Base-by-base conservation (phyloP, 1,139 yeast species). In the Zygosaccharomyces sapae region DNA sequence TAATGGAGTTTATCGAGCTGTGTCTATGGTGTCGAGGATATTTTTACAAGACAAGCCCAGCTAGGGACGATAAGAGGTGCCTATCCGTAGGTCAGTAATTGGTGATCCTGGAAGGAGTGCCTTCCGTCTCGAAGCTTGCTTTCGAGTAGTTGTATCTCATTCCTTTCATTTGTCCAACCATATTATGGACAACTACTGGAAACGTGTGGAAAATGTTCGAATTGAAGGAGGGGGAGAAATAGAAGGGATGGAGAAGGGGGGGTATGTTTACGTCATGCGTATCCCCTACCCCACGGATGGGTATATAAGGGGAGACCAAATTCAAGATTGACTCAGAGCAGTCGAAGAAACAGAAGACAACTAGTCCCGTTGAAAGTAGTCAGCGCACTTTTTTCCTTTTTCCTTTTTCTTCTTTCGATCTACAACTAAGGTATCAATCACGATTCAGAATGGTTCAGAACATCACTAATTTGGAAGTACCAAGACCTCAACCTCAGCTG, bases 401-500 rank as follows among this genome's bases (percentile, higher is more conserved):
- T 19, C 22, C 5, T 19, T 19, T 19, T 19, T 19, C 22, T 19
- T 19, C 22, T 19, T 19, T 19, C 22, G 22, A 19, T 19, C 22
- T 19, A 19, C 22, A 19, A 19, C 22, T 19, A 19, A 19, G 22
- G 22, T n/a, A 16, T n/a, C 12, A n/a, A 30, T n/a, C 12, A 30
- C 33, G 13, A 10, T 9, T n/a, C 12, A 31, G 34, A 5, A 31
- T 31, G 34, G 34, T 31, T 31, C 16, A 31, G 7, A 31, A 31
- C 18, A 10, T 7, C 4, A 13, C 19, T 12, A 18, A 18, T 13
- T 31, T 31, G 18, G 16, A 10, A 18, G 34, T 31, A 6, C 34
- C 34, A 13, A 31, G 34, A 31, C 10, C 13, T 13, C 34, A 31
- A 12, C 34, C 34, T 13, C 13, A 31, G 36, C 53, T 62, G 1